Evolutionary conservation across 371 early-diverging fungal genomes (phyloP).

Genomic region (Nematocida sp.): DNA sequence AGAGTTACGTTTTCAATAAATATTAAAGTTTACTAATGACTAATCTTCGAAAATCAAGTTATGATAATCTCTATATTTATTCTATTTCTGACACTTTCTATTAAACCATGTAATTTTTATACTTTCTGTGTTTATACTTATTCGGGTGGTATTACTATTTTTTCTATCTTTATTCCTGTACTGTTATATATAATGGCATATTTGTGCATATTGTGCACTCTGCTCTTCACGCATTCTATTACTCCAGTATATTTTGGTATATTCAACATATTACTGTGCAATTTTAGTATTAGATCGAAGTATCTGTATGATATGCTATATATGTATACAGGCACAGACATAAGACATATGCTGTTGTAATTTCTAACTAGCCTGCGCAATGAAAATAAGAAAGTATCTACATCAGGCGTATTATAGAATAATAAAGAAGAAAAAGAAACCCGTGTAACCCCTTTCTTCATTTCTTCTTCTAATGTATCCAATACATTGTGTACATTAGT

Average conservation of each 20-base stretch:
- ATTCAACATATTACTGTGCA: slow-evolving; percentile 10
- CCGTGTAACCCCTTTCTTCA: background rate
- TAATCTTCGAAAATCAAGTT: slow-evolving; percentile 75
- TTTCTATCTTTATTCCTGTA: slow-evolving; percentile 50
- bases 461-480: background rate
- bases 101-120: no score
- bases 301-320: slow-evolving; percentile 26
- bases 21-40: no score
- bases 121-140: no score
- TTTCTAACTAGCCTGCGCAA: slow-evolving; percentile 6
- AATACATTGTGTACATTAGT: background rate
- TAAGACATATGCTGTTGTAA: slow-evolving; percentile 9
- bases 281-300: slow-evolving; percentile 25
- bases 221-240: slow-evolving; percentile 22
- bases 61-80: slow-evolving; percentile 1
- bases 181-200: slow-evolving; percentile 38
- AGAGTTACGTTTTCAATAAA: no score
- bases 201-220: background rate
- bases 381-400: background rate
- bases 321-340: slow-evolving; percentile 35
- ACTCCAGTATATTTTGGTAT: slow-evolving; percentile 36
- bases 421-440: slow-evolving; percentile 22
- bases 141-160: slow-evolving; percentile 46
- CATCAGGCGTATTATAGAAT: slow-evolving; percentile 30
- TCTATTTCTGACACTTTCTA: background rate